Percentiles rank a stretch among this genome's conserved stretches.
Evolutionary conservation across 768 basidiomycete genomes (phyloP).

Genomic region (Rhizopogon vesiculosus): DNA sequence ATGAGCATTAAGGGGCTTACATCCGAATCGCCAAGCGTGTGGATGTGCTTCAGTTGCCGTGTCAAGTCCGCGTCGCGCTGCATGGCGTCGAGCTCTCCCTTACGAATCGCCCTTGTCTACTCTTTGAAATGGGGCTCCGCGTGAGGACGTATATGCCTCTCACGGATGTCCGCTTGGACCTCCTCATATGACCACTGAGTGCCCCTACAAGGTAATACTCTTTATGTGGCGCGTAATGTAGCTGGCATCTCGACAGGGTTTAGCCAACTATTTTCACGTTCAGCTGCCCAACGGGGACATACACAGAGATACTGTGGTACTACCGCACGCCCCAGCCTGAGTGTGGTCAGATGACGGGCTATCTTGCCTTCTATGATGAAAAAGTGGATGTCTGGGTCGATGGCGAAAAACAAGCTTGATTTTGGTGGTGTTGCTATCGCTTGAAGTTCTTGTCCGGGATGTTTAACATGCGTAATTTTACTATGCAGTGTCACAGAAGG

Average conservation of each 20-base stretch:
- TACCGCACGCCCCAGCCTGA: slow-evolving; percentile 52
- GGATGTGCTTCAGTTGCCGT: slow-evolving; percentile 55
- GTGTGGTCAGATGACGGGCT: slow-evolving; percentile 44
- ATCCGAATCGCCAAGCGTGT: slow-evolving; percentile 39
- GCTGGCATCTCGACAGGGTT: slow-evolving; percentile 37
- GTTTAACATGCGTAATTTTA: no score
- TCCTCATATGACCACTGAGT: slow-evolving; percentile 42
- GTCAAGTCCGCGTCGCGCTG: slow-evolving; percentile 55
- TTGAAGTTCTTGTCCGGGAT: not conserved
- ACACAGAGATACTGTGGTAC: slow-evolving; percentile 56
- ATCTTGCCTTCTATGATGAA: slow-evolving; percentile 61
- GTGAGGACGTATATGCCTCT: slow-evolving; percentile 60
- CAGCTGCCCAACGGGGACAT: slow-evolving; percentile 38
- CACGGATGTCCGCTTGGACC: slow-evolving; percentile 46
- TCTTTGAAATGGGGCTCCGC: slow-evolving; percentile 55
- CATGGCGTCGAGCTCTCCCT: slow-evolving; percentile 62
- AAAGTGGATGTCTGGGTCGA: slow-evolving; percentile 65
- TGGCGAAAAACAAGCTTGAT: slow-evolving; percentile 39
- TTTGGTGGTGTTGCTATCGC: not conserved
- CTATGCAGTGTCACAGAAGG: no score
- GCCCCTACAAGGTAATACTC: slow-evolving; percentile 40
- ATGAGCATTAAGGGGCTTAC: no score
- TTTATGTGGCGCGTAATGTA: not conserved
- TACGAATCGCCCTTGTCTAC: slow-evolving; percentile 45
- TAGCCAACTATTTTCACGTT: slow-evolving; percentile 54